Conservation (phyloP, 257 asterid species). For the Cordia subcordata region DNA sequence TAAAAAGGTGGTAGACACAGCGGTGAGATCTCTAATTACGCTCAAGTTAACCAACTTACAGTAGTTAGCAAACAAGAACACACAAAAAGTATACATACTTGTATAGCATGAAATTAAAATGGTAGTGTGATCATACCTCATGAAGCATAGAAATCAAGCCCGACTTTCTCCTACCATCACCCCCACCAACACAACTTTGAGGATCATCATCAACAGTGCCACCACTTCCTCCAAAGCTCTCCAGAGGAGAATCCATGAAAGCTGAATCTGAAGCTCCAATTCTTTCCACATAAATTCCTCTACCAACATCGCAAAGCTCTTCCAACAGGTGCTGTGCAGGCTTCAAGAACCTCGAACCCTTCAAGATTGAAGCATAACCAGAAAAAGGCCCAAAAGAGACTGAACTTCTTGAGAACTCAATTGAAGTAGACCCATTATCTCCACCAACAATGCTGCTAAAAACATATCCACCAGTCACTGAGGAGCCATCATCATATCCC, state of each 20-base stretch:
- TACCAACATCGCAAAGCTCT: constrained; percentile 70
- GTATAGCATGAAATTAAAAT: neutral
- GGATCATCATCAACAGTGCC: constrained; percentile 33
- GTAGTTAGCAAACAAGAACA: neutral
- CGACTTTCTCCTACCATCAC: constrained; percentile 67
- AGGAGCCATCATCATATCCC: neutral
- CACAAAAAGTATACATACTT: neutral
- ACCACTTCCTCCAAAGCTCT: constrained; percentile 20
- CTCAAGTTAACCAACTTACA: neutral
- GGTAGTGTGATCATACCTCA: constrained; percentile 49
- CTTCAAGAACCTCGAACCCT: constrained; percentile 71
- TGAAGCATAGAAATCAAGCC: constrained; percentile 76
- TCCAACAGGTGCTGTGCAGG: constrained; percentile 86
- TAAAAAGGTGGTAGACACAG: too few species aligned
- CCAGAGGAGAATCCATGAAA: constrained; percentile 16
- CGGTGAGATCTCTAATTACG: too few species aligned
- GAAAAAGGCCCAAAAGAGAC: constrained; percentile 79
- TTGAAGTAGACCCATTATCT: too few species aligned
- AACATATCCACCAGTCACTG: constrained; percentile 11
- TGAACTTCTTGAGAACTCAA: constrained; percentile 5
- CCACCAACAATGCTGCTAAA: constrained; percentile 27
- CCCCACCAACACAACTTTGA: constrained; percentile 29
- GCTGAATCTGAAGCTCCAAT: constrained; percentile 28
- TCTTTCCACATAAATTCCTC: constrained; percentile 47
- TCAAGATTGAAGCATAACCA: constrained; percentile 78